Conservation (phyloP, 2,329 filamentous ascomycete species). For the Ophiostoma himal-ulmi region DNA sequence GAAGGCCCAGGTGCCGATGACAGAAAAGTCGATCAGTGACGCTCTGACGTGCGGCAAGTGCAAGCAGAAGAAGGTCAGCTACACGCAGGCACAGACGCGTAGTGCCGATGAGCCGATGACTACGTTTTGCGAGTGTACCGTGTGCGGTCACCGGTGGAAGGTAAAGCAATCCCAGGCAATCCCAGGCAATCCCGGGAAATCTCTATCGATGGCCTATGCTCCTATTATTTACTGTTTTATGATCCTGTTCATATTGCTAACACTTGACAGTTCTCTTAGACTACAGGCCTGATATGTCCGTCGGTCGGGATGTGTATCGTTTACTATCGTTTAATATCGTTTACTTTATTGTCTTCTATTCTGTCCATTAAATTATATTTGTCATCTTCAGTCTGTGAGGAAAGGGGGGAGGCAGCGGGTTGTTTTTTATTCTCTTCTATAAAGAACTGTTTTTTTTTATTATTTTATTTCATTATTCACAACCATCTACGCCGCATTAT, state of each 20-base stretch:
- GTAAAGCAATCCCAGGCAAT: conserved; percentile 38
- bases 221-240: neutral
- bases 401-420: conserved; percentile 6
- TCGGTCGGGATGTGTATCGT: neutral
- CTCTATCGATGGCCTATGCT: too few relatives aligned
- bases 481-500: too few relatives aligned
- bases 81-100: conserved; percentile 91
- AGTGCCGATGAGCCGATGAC: conserved; percentile 92
- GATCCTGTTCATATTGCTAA: conserved; percentile 3
- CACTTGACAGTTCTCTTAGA: neutral
- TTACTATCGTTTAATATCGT: neutral
- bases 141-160: conserved; percentile 68
- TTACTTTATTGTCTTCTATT: conserved; percentile 8
- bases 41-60: conserved; percentile 88
- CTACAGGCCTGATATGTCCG: neutral
- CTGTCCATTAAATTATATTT: neutral
- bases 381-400: neutral
- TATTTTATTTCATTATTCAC: neutral
- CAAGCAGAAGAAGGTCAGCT: conserved; percentile 88
- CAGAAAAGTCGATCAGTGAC: conserved; percentile 82
- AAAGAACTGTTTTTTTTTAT: neutral
- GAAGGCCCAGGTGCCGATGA: conserved; percentile 89
- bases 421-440: conserved; percentile 5
- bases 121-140: conserved; percentile 66
- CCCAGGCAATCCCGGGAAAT: conserved; percentile 27